Evolutionary conservation across 208 protist species (phyloP), one percentile per base, ranked within the genome.

Genomic region (Porcisia deanei): DNA sequence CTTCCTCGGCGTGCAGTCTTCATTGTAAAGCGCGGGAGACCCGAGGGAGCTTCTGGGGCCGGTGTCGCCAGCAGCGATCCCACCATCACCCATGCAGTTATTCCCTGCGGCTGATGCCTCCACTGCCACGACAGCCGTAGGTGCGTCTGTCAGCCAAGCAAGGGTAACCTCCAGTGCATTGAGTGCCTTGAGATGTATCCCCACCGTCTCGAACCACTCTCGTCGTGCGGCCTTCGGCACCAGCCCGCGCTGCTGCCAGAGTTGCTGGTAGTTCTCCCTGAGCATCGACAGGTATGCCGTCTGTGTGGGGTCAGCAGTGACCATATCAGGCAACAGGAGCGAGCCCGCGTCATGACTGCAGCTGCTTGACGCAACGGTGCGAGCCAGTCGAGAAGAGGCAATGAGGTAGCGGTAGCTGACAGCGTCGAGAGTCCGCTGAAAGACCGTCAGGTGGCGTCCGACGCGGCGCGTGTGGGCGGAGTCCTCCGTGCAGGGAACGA

Each of bases 161-260:
- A 85, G 41, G 3, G 71, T 58, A 22, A 49, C 59, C 18, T 54
- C 63, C 2, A 77, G n/a, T 53, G 16, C 74, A 60, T 73, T 34
- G 25, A 81, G 39, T 4, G 67, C 68, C 34, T 73, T 71, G 22
- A 87, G 73, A 57, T 88, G 66, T 3, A 74, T 76, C 70, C 87
- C 71, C 20, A 83, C 78, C n/a, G 84, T 84, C 54, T 91, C 85
- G 18, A 85, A 73, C 90, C 90, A 94, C 76, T 94, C 90, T 34
- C 85, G 83, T 8, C 77, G 79, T 4, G 77, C 54, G 7, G 59
- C 61, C 47, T 73, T 55, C 0, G 83, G 84, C 52, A 84, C 79
- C 12, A 20, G 37, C 9, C 52, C 39, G 0, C 78, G 79, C 16
- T 76, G 57, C 41, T 37, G 3, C 85, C 82, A 86, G 61, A 89